A percentile compares a stretch with the other conserved stretches of the same genome.
phyloP scores from a whole-genome alignment of 83 land plant genomes.

The Thuja plicata region DNA sequence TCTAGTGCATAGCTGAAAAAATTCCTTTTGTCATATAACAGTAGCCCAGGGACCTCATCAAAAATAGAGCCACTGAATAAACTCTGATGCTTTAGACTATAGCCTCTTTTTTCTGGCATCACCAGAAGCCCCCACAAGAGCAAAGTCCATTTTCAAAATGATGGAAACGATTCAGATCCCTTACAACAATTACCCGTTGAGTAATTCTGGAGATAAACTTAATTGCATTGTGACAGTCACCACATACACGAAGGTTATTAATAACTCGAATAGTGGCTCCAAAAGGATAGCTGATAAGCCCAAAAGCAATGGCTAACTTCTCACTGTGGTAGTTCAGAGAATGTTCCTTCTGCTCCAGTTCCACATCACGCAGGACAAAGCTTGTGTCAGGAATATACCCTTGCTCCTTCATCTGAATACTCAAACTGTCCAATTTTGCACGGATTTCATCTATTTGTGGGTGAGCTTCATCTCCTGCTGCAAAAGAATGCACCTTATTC shows the following conservation, averaged over 20 bases:
- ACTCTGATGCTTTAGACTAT: background rate
- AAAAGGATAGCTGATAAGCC: slow-evolving; percentile 6
- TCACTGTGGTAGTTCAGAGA: slow-evolving; percentile 7
- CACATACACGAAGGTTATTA: slow-evolving; percentile 10
- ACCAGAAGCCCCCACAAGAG: slow-evolving; percentile 13
- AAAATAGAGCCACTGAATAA: background rate
- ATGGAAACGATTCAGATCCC: slow-evolving; percentile 10
- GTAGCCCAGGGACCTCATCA: background rate
- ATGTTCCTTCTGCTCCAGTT: slow-evolving; percentile 16
- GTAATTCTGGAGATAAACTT: slow-evolving; percentile 12
- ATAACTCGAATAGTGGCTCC: background rate
- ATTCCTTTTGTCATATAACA: background rate
- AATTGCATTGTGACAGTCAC: slow-evolving; percentile 11
- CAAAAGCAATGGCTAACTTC: slow-evolving; percentile 18
- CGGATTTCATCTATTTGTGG: slow-evolving; percentile 38
- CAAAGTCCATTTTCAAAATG: slow-evolving; percentile 13
- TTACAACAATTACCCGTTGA: slow-evolving; percentile 1
- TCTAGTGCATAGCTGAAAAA: background rate
- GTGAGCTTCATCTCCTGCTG: slow-evolving; percentile 50
- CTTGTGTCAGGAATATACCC: slow-evolving; percentile 23
- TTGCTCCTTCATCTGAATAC: slow-evolving; percentile 31
- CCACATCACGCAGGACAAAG: slow-evolving; percentile 15
- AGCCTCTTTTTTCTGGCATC: background rate
- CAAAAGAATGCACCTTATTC: slow-evolving; percentile 44
- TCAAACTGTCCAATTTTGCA: slow-evolving; percentile 36